Base-by-base conservation (phyloP, 768 basidiomycete species). In the Lanmaoa rubissima region DNA sequence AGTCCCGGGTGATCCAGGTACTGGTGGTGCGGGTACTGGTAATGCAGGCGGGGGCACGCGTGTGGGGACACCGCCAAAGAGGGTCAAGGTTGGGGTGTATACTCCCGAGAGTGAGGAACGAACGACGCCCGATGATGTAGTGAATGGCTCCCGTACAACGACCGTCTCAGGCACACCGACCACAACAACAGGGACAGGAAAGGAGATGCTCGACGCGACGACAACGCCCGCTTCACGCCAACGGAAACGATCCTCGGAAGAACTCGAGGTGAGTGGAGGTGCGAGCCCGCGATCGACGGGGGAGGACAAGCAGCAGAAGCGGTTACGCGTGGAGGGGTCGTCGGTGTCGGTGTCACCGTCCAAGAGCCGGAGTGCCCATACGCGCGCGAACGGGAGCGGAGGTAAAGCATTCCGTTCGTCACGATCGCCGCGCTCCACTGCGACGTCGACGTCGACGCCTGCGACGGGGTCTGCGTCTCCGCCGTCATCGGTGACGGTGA, bases 241-340 rank as follows among this genome's bases (percentile, higher is more conserved):
- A 61, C 70, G 75, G 55, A 82, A 82, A 58, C 75, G 81, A 21
- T 76, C 77, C 36, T 82, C 81, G 34, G 81, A 81, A 58, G 81
- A 82, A 60, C 69, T 82, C 21, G 76, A 79, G 0, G 44, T 61
- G 28, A 46, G 49, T 34, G 59, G 56, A 3, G 46, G 57, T 16
- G 43, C 38, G 4, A 61, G 53, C 14, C 47, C 59, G 3, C 64
- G 57, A 31, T 59, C 60, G 2, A 39, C 60, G 0, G 52, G 61
- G 8, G 55, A 62, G 3, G 64, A 67, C 16, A 60, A 65, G 41
- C 65, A 61, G 17, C 69, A 70, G 54, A 71, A 71, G 47, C 69
- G 69, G 4, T 43, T 72, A 41, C 71, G 69, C 9, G 57, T 72
- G 5, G 69, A 70, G 7, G 49, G 52, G 11, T 56, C 63, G 5